Evolutionary conservation across 83 land plant genomes (phyloP), one percentile per base, ranked within the genome.

Genomic region (Diphasiastrum complanatum): DNA sequence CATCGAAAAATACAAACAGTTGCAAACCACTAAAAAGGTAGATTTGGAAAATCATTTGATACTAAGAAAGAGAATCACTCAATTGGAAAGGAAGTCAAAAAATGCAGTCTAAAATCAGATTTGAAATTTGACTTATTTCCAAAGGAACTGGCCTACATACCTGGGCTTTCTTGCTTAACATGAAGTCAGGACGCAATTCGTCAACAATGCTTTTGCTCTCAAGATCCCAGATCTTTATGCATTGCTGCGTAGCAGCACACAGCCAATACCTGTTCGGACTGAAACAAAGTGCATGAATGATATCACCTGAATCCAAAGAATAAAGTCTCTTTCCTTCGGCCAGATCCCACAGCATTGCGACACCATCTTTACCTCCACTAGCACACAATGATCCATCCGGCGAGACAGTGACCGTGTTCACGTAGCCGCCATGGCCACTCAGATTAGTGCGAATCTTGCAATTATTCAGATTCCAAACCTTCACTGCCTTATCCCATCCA

Each of bases 221-320:
- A 38, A 89, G 65, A 68, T 89, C 89, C 96, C 95, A 90, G 51
- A 89, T 83, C 85, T 80, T 88, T 22, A 88, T 73, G 34, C 72
- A 73, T 16, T 61, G 36, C 83, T 88, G 81, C 1, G 96, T 89
- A 0, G 93, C 96, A 16, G 93, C 96, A 54, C 93, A 89, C 14
- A 89, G 75, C 95, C 95, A 90, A 68, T 90, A 90, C 73, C 97
- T 66, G 64, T 90, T 87, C 24, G 97, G 97, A 66, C 95, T 90
- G 60, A 90, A 90, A 66, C 95, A 87, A 8, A 90, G 73, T 1
- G 86, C 38, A 40, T 90, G 76, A 46, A 90, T 87, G 22, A 90
- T 81, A 14, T 82, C 67, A 3, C 95, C 89, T 1, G 95, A 85
- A 53, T 84, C 84, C 1, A 90, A 61, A 2, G 86, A 79, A 75